Evolutionary conservation across 2,329 filamentous ascomycete species (phyloP), one percentile per base, ranked within the genome.

Genomic region (Pseudocercospora pini-densiflorae): DNA sequence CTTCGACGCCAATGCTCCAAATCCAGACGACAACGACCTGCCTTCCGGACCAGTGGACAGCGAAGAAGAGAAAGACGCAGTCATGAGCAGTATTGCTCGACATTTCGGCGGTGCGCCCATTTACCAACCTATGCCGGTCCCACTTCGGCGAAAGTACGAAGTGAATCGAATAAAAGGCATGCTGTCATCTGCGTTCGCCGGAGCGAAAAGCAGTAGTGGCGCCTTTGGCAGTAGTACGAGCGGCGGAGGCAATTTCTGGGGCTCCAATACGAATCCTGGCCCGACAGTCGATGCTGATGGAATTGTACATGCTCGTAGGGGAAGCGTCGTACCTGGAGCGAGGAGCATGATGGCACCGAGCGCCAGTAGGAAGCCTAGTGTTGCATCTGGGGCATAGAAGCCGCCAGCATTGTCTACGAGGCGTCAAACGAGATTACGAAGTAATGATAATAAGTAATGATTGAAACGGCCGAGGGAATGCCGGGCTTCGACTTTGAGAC

Each of bases 51-150:
- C 92, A 1, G 88, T 99, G 43, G 95, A 99, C 78, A 95, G 92
- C 1, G 95, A 99, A 76, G 95, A 98, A 82, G 95, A 99, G 79
- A 93, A 92, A 59, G 90, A 93, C 58, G 86, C 90, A 0, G 92
- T 98, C 60, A 97, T 98, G 93, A 84, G 87, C 33, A 92, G 92
- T 7, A 86, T 85, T 33, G 84, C 89, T 24, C 88, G 89, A 62
- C 93, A 92, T 81, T 77, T 74, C 73, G 89, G 89, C 51, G 94
- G 94, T 0, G 89, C 90, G 69, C 94, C 94, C 0, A 81, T 97
- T 4, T 86, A 92, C 29, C 88, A 89, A 7, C 89, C 92, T 59
- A 81, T 81, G 1, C 77, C 83, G 40, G 82, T 88, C 60, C 75
- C 87, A 82, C 77, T 81, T 51, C 74, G 76, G 57, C 74, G 75